Evolutionary conservation across 352 stramenopile species (phyloP).

Genomic region (Phytophthora constricta): DNA sequence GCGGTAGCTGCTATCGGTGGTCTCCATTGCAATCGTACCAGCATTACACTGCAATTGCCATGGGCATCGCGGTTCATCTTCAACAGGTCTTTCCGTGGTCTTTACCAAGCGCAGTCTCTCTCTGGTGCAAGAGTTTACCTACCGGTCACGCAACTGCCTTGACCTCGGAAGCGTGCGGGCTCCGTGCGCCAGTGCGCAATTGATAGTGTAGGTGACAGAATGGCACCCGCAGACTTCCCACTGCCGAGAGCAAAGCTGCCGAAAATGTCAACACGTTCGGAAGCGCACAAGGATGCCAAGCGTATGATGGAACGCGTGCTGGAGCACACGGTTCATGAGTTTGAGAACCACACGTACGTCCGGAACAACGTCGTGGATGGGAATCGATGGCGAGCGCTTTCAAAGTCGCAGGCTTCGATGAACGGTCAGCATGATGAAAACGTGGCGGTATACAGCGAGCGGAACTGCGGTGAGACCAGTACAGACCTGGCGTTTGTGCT

Average conservation of each 20-base stretch:
- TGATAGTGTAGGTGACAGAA: conserved; percentile 3
- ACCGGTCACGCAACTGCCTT: background rate
- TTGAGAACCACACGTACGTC: conserved; percentile 35
- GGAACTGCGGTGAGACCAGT: conserved; percentile 20
- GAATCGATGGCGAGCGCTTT: conserved; percentile 33
- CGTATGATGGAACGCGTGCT: conserved; percentile 43
- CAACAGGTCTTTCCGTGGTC: background rate
- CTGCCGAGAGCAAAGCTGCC: conserved; percentile 41
- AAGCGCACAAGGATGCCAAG: conserved; percentile 28
- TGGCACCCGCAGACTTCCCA: conserved; percentile 41
- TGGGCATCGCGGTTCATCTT: background rate
- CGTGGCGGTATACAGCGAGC: conserved; percentile 32
- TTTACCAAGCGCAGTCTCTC: background rate
- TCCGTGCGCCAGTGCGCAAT: conserved; percentile 4
- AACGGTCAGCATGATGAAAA: conserved; percentile 20
- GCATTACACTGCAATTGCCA: background rate
- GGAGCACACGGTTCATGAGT: conserved; percentile 27
- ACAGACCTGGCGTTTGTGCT: conserved; percentile 11
- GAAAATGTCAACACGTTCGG: conserved; percentile 19
- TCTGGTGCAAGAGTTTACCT: background rate
- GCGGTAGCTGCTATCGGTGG: background rate
- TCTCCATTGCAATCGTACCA: background rate
- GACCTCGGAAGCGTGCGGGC: background rate
- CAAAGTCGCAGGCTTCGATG: conserved; percentile 11
- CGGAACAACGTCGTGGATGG: conserved; percentile 30